These are phyloP conservation scores for Adansonia digitata DNA, from an alignment of 345 rosid species.

Conservation along the genomic window DNA sequence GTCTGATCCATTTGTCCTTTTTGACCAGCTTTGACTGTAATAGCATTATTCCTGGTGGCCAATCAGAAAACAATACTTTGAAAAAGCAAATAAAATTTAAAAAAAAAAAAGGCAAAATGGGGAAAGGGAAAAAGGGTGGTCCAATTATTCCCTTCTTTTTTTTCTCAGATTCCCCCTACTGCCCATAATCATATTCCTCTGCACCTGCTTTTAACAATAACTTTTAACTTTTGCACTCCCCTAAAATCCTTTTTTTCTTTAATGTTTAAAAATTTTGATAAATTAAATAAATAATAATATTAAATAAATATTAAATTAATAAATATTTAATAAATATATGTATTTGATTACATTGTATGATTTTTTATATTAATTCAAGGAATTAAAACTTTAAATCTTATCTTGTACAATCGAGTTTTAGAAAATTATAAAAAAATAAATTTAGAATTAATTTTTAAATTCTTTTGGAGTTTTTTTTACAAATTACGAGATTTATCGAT, in stretches of 20 bases:
- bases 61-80: slow-evolving; percentile 16
- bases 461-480: no score
- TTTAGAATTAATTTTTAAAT: no score
- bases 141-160: neutral
- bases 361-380: no score
- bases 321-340: no score
- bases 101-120: neutral
- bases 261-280: no score
- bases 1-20: slow-evolving; percentile 4
- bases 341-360: no score
- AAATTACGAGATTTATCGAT: no score
- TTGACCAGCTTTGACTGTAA: slow-evolving; percentile 39
- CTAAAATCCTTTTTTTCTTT: slow-evolving; percentile 18
- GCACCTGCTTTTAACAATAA: slow-evolving; percentile 9
- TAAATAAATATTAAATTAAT: no score
- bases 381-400: no score
- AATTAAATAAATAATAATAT: no score
- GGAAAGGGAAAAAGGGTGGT: neutral
- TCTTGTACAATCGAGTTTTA: no score
- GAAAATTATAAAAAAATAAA: no score
- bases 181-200: slow-evolving; percentile 25
- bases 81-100: neutral
- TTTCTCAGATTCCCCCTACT: slow-evolving; percentile 35
- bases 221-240: slow-evolving; percentile 24
- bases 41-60: slow-evolving; percentile 27